Percentiles rank a stretch among this genome's conserved stretches.
Evolutionary conservation across 1,139 yeast genomes (phyloP).

Genomic region (Pichia sp.): DNA sequence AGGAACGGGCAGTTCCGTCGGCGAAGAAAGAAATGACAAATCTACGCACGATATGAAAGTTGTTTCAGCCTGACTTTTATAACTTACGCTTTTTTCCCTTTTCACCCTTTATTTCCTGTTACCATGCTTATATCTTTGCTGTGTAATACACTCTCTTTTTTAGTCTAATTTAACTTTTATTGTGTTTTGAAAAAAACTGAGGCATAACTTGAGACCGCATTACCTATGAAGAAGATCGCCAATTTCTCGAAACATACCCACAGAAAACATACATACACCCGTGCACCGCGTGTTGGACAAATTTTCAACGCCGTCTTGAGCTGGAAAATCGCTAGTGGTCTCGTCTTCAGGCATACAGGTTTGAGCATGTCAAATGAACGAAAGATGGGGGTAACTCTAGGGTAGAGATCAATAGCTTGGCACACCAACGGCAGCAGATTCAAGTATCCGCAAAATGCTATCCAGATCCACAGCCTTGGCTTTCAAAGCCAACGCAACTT

Average conservation of each 20-base stretch:
- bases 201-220: too few species aligned
- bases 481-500: not conserved
- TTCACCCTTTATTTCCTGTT: not conserved
- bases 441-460: slow-evolving; percentile 8
- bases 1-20: not conserved
- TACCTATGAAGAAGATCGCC: too few species aligned
- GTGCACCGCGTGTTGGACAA: not conserved
- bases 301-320: not conserved
- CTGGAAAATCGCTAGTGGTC: not conserved
- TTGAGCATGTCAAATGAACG: not conserved
- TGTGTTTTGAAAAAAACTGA: not conserved
- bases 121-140: not conserved
- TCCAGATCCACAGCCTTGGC: slow-evolving; percentile 13
- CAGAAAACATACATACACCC: not conserved
- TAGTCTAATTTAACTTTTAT: too few species aligned
- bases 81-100: not conserved
- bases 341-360: not conserved
- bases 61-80: slow-evolving; percentile 4
- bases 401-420: not conserved
- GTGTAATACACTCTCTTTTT: not conserved
- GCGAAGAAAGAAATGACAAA: not conserved
- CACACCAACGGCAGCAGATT: not conserved
- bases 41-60: slow-evolving; percentile 1
- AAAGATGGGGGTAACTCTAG: too few species aligned
- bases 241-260: too few species aligned